Conservation (phyloP, 2,329 filamentous ascomycete species). For the Pseudogymnoascus sp. region DNA sequence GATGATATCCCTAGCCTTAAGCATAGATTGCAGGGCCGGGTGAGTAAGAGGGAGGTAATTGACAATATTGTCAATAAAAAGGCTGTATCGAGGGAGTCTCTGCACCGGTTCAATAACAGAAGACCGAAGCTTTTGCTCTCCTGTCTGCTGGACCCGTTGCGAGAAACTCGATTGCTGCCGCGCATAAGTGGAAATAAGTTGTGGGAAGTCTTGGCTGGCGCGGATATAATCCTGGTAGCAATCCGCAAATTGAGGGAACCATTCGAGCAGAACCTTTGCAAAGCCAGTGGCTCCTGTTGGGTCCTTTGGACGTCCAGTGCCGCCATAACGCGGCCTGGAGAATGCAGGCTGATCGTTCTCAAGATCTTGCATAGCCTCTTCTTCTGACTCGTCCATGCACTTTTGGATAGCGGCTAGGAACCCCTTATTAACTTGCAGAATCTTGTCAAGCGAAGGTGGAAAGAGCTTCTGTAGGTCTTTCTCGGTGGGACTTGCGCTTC, state of each 20-base stretch:
- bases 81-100: slow-evolving; percentile 83
- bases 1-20: slow-evolving; percentile 87
- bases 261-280: slow-evolving; percentile 74
- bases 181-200: slow-evolving; percentile 70
- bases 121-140: slow-evolving; percentile 85
- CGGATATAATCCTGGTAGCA: slow-evolving; percentile 92
- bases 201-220: slow-evolving; percentile 79
- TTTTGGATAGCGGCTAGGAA: slow-evolving; percentile 72
- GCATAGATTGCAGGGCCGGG: slow-evolving; percentile 71
- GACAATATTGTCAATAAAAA: slow-evolving; percentile 94
- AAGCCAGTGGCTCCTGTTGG: slow-evolving; percentile 71
- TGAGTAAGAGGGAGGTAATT: slow-evolving; percentile 78
- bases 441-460: slow-evolving; percentile 69
- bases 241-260: slow-evolving; percentile 87
- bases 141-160: slow-evolving; percentile 69
- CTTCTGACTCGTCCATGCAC: slow-evolving; percentile 75
- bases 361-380: slow-evolving; percentile 69
- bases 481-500: slow-evolving; percentile 63
- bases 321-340: slow-evolving; percentile 39
- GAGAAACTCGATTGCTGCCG: slow-evolving; percentile 77
- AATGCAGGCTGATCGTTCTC: slow-evolving; percentile 47
- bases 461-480: slow-evolving; percentile 71
- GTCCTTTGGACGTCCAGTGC: slow-evolving; percentile 49
- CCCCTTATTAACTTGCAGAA: slow-evolving; percentile 70
- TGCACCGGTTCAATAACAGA: slow-evolving; percentile 95